Evolutionary conservation across 768 basidiomycete species (phyloP), one percentile per base, ranked within the genome.

Genomic region (Boletus insuetus): DNA sequence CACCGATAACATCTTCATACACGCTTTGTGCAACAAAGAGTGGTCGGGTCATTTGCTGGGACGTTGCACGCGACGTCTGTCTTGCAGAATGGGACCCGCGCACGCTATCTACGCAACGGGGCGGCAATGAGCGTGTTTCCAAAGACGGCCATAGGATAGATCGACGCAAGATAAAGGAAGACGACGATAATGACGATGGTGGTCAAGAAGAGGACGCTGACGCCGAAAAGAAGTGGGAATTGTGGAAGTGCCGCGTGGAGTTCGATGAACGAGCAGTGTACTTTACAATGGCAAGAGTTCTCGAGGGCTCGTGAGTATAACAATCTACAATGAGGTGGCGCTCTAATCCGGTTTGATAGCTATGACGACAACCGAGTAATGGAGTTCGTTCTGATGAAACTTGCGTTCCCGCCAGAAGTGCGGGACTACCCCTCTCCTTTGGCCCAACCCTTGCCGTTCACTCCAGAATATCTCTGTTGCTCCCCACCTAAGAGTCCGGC

Each of bases 231-330:
- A 71, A 72, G 24, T 89, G 87, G 86, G 85, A 87, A 61, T 64
- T 89, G 6, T 89, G 87, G 87, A 89, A 89, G 62, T 89, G 87
- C 59, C 73, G 87, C 10, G 86, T 89, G 17, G 87, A 88, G 63
- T 89, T 87, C 63, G 86, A 87, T 39, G 79, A 83, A 58, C 73
- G 83, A 54, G 81, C 83, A 0, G 86, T 88, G 35, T 89, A 81
- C 68, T 87, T 89, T 62, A 86, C 83, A 0, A 89, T 89, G 86
- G 87, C 87, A 1, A 85, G 82, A 64, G 77, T 84, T 29, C 60
- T 86, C 20, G 66, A 73, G 32, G 75, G 74, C 55, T 74, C 77
- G 81, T 82, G 65, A 72, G 80, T 77, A 29, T 42, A 17, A 24
- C 53, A 24, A 19, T 22, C 11, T 35, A 17, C 32, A 9, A 6